Evolutionary conservation across 352 stramenopile species (phyloP).

Genomic region (Pythium chondricola): DNA sequence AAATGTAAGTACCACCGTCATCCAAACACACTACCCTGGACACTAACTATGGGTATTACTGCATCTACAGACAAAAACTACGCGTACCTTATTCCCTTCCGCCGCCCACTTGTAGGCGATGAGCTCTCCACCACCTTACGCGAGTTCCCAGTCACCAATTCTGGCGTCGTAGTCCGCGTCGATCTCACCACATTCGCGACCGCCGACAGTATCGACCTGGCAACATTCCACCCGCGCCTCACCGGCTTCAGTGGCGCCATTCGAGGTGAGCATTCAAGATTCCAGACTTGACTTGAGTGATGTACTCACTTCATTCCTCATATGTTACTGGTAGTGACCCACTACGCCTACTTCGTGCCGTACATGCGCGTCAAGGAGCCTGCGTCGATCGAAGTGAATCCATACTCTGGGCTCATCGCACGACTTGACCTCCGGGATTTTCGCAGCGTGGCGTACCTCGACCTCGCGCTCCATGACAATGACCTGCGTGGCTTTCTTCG

Average conservation of each 20-base stretch:
- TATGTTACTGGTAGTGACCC: constrained; percentile 31
- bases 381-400: constrained; percentile 28
- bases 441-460: constrained; percentile 33
- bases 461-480: constrained; percentile 40
- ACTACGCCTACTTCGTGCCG: constrained; percentile 73
- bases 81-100: constrained; percentile 58
- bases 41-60: too few species aligned
- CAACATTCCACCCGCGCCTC: constrained; percentile 32
- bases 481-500: constrained; percentile 58
- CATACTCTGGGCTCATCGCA: constrained; percentile 58
- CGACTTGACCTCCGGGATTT: constrained; percentile 65
- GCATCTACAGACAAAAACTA: constrained; percentile 40
- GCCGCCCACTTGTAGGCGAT: constrained; percentile 30
- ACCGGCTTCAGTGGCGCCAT: constrained; percentile 65
- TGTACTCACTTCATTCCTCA: background rate
- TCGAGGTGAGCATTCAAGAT: constrained; percentile 23
- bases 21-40: too few species aligned
- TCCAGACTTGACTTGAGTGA: background rate
- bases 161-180: constrained; percentile 50
- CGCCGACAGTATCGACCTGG: constrained; percentile 46
- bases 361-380: constrained; percentile 47
- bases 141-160: constrained; percentile 65
- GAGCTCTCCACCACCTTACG: constrained; percentile 57
- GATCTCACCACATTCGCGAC: constrained; percentile 43
- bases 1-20: constrained; percentile 58